Conservation (phyloP, 2,329 filamentous ascomycete species). For the Venturia effusa region DNA sequence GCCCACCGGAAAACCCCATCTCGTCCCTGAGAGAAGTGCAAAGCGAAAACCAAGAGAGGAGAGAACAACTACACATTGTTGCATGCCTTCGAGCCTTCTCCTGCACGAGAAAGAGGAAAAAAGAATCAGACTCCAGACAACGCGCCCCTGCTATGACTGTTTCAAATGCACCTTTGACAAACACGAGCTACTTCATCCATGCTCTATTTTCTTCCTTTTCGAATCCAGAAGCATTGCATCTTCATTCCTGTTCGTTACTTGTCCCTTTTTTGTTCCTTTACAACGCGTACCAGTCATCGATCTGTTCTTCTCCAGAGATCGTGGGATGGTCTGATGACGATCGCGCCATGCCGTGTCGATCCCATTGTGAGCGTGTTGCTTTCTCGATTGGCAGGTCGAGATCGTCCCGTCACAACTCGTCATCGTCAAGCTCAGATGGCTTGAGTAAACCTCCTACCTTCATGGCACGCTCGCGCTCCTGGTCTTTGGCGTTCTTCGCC, state of each 20-base stretch:
- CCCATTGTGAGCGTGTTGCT: background rate
- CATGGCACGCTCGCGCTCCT: constrained; percentile 82
- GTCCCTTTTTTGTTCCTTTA: background rate
- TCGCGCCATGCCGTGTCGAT: background rate
- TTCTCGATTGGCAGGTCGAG: background rate
- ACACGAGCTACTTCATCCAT: background rate
- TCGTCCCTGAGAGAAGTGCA: background rate
- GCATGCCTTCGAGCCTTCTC: background rate
- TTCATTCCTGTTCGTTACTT: background rate
- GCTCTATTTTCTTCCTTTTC: background rate
- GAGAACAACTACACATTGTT: background rate
- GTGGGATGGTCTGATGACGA: background rate
- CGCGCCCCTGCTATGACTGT: constrained; percentile 1
- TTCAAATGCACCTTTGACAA: background rate
- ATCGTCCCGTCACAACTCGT: constrained; percentile 65
- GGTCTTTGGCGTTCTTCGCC: constrained; percentile 70
- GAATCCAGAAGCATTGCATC: constrained; percentile 1
- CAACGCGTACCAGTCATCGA: background rate
- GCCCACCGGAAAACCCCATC: background rate
- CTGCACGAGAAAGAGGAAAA: background rate
- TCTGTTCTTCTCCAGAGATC: background rate
- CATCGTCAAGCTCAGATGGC: constrained; percentile 84
- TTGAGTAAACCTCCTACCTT: constrained; percentile 95
- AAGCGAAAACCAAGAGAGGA: background rate
- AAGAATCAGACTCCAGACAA: background rate